These are phyloP conservation scores for Phytopythium montanum DNA, from an alignment of 352 stramenopile species.

Conservation along the genomic window DNA sequence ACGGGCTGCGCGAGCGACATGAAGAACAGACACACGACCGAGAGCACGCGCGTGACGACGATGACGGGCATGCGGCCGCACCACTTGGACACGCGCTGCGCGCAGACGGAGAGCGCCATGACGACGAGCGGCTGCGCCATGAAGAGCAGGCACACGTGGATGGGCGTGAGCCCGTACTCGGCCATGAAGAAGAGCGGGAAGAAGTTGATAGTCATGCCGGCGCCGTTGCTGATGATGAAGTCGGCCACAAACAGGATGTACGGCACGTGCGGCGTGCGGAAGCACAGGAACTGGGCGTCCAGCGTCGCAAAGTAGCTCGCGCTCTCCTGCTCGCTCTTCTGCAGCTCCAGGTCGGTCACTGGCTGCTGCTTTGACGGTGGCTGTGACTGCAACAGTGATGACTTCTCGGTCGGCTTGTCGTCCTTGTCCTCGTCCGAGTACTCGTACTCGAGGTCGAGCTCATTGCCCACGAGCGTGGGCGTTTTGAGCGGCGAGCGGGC, in stretches of 20 bases:
- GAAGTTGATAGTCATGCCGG: constrained; percentile 84
- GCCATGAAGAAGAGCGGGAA: constrained; percentile 84
- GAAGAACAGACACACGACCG: constrained; percentile 54
- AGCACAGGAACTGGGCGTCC: constrained; percentile 53
- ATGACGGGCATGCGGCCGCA: constrained; percentile 75
- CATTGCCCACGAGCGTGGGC: constrained; percentile 37
- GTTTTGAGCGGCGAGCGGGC: constrained; percentile 39
- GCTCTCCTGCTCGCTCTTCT: constrained; percentile 15
- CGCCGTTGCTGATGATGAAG: constrained; percentile 84
- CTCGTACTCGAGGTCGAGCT: constrained; percentile 64
- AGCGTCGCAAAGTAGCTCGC: constrained; percentile 8
- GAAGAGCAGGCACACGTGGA: constrained; percentile 68
- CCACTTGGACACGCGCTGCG: constrained; percentile 44
- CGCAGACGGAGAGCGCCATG: constrained; percentile 56
- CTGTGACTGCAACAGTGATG: not conserved
- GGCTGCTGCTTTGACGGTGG: not conserved
- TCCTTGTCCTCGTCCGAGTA: constrained; percentile 40
- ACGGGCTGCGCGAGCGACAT: constrained; percentile 64
- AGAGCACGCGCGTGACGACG: constrained; percentile 51
- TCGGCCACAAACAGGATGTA: constrained; percentile 68
- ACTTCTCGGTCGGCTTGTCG: constrained; percentile 3
- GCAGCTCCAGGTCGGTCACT: constrained; percentile 16
- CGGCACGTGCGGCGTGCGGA: constrained; percentile 63
- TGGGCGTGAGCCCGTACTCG: constrained; percentile 71
- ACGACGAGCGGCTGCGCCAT: constrained; percentile 62